phyloP scores from a whole-genome alignment of 306 rosid species.

The cucumber (Cucumis sativus) region Cucumber_9930_V3 NC_026656.2:15755001-15755500 shows the following conservation, averaged over 20 bases:
- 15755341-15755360: background rate
- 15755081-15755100: conserved; percentile 50
- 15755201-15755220: conserved; percentile 86
- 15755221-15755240: conserved; percentile 84
- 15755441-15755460: too few species aligned
- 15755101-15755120: conserved; percentile 16
- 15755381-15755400: too few species aligned
- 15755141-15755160: conserved; percentile 58
- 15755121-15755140: conserved; percentile 48
- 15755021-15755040: conserved; percentile 65
- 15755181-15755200: conserved; percentile 41
- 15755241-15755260: conserved; percentile 87
- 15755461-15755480: too few species aligned
- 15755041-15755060: conserved; percentile 64
- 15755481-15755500: too few species aligned
- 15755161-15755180: conserved; percentile 43
- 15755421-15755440: background rate
- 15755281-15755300: conserved; percentile 26
- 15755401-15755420: background rate
- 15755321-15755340: conserved; percentile 14
- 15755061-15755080: conserved; percentile 48
- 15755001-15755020: conserved; percentile 51
- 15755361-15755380: background rate
- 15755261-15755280: conserved; percentile 35
- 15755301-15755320: conserved; percentile 26